These are phyloP conservation scores for Cercospora sp. DNA, from an alignment of 2,329 filamentous ascomycete genomes.

Conservation along the genomic window DNA sequence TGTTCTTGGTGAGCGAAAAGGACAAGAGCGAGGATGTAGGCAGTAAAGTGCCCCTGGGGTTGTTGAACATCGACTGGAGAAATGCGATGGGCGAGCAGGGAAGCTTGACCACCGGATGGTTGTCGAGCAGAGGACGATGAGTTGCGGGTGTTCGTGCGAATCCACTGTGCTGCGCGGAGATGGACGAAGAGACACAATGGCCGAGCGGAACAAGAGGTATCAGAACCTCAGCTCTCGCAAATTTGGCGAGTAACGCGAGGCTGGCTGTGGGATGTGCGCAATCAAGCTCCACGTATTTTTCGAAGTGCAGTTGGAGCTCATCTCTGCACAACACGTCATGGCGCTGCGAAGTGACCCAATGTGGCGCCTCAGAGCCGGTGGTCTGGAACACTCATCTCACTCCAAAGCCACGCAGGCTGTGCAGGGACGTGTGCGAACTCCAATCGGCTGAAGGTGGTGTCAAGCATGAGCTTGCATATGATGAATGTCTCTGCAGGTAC, in stretches of 20 bases:
- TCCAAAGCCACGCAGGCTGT: background rate
- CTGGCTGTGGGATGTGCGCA: background rate
- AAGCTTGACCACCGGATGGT: constrained; percentile 81
- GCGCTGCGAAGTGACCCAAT: background rate
- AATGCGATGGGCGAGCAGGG: constrained; percentile 87
- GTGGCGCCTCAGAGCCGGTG: background rate
- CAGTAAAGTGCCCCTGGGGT: constrained; percentile 67
- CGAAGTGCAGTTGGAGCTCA: background rate
- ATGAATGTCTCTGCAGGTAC: background rate
- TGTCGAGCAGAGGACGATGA: constrained; percentile 35
- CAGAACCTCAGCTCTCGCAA: background rate
- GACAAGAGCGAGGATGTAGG: constrained; percentile 47
- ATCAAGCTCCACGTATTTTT: background rate
- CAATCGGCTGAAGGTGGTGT: background rate
- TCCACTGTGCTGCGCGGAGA: background rate
- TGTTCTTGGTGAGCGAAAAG: constrained; percentile 54
- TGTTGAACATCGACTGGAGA: constrained; percentile 84
- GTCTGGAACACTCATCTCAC: background rate
- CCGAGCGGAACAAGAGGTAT: background rate
- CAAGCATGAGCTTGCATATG: background rate
- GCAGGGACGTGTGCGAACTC: background rate
- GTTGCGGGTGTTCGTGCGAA: background rate
- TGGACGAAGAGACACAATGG: background rate
- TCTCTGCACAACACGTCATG: background rate
- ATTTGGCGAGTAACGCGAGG: background rate